Evolutionary conservation across 306 rosid species (phyloP).

Genomic region (Purshia tridentata): DNA sequence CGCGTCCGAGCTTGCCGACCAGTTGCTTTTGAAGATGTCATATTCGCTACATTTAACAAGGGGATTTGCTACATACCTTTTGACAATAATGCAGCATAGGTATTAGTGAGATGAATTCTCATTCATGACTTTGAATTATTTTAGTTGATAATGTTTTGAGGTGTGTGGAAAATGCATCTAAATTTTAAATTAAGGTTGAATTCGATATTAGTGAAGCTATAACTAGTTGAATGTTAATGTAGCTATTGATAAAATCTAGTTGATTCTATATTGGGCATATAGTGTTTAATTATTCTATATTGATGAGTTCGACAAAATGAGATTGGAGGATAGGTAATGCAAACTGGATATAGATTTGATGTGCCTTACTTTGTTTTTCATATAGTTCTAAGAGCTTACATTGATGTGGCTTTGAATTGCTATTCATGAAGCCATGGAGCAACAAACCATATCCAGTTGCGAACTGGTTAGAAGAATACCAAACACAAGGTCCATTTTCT

Average conservation of each 20-base stretch:
- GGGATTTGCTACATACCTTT: slow-evolving; percentile 80
- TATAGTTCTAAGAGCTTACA: slow-evolving; percentile 14
- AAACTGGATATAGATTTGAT: slow-evolving; percentile 24
- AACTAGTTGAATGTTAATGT: background rate
- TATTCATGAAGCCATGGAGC: slow-evolving; percentile 99
- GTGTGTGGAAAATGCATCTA: background rate
- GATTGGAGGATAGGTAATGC: slow-evolving; percentile 93
- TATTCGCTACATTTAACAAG: slow-evolving; percentile 57
- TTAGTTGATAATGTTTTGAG: background rate
- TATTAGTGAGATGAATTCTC: background rate
- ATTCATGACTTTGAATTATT: slow-evolving; percentile 6
- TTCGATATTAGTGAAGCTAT: background rate
- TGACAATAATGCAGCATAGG: slow-evolving; percentile 83
- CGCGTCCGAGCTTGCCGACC: no score
- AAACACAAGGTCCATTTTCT: background rate
- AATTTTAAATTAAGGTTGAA: background rate
- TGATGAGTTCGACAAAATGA: slow-evolving; percentile 99
- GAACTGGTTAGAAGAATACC: slow-evolving; percentile 43
- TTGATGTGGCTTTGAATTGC: slow-evolving; percentile 65
- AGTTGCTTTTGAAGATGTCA: slow-evolving; percentile 58
- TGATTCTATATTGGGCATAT: no score
- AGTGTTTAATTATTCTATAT: slow-evolving; percentile 43
- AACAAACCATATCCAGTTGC: slow-evolving; percentile 91
- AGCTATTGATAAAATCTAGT: background rate
- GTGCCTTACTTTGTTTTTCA: background rate